Percentiles rank a stretch among this genome's conserved stretches.
Conservation (phyloP, 129 eudicot genomes). For the Glebionis coronaria region DNA sequence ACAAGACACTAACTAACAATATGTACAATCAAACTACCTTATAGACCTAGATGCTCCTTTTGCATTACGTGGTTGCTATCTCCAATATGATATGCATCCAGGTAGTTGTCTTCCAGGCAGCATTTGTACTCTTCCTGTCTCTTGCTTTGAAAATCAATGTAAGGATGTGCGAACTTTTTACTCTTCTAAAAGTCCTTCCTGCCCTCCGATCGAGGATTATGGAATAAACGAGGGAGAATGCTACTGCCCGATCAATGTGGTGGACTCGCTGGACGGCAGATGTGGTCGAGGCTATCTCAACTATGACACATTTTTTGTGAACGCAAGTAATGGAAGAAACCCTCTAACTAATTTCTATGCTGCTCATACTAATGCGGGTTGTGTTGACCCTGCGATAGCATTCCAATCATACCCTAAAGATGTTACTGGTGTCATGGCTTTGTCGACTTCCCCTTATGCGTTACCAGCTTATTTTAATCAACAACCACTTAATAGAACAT, state of each 20-base stretch:
- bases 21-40: conserved; percentile 23
- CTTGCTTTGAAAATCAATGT: conserved; percentile 15
- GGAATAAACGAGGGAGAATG: conserved; percentile 10
- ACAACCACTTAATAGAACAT: not conserved
- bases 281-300: conserved; percentile 26
- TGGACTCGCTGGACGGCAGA: conserved; percentile 27
- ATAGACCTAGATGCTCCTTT: conserved; percentile 42
- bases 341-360: conserved; percentile 9
- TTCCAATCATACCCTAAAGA: conserved; percentile 24
- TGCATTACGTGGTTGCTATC: too few species aligned
- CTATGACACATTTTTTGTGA: not conserved
- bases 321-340: conserved; percentile 25
- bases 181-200: conserved; percentile 3
- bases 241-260: conserved; percentile 30
- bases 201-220: conserved; percentile 12
- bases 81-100: not conserved
- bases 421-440: conserved; percentile 34
- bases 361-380: conserved; percentile 11
- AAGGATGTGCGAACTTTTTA: conserved; percentile 9
- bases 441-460: conserved; percentile 31
- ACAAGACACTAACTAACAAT: conserved; percentile 8
- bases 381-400: conserved; percentile 33
- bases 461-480: conserved; percentile 28
- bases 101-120: not conserved
- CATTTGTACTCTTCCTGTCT: conserved; percentile 7